These are phyloP conservation scores for Colletotrichum lupini DNA, from an alignment of 2,329 filamentous ascomycete species.

Conservation along the genomic window DNA sequence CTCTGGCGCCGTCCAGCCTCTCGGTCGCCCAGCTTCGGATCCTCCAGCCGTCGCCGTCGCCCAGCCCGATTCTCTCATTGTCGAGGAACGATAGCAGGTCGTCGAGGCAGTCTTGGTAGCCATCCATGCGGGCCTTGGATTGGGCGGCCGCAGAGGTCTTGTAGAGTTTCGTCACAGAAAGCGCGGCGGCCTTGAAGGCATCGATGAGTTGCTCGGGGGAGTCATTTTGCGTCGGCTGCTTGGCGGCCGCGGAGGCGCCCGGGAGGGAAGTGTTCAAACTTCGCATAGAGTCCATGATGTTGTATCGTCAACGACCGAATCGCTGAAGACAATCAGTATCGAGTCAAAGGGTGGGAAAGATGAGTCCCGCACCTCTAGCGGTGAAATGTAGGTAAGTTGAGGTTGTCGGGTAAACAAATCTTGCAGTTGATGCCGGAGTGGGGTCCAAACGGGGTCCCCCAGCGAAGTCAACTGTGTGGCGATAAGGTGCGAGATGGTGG, in stretches of 20 bases:
- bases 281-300: conserved; percentile 47
- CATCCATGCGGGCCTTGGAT: conserved; percentile 78
- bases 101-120: conserved; percentile 94
- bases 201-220: conserved; percentile 78
- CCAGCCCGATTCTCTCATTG: conserved; percentile 80
- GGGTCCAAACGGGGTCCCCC: conserved; percentile 28
- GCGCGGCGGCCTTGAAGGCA: conserved; percentile 90
- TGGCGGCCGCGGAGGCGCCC: conserved; percentile 33
- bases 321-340: conserved; percentile 17
- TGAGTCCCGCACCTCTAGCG: conserved; percentile 31
- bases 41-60: conserved; percentile 79
- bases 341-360: neutral
- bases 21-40: conserved; percentile 76
- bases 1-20: conserved; percentile 69
- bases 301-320: conserved; percentile 1
- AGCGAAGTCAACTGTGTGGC: conserved; percentile 4
- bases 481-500: conserved; percentile 19
- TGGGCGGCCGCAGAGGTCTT: conserved; percentile 87
- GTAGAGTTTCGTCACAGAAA: conserved; percentile 96
- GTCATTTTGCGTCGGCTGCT: conserved; percentile 46
- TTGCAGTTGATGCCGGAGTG: conserved; percentile 24
- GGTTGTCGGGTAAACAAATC: conserved; percentile 33
- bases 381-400: conserved; percentile 17
- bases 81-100: conserved; percentile 90
- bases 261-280: conserved; percentile 41